Evolutionary conservation across 257 asterid genomes (phyloP), one percentile per base, ranked within the genome.

Genomic region (Pogostemon cablin): DNA sequence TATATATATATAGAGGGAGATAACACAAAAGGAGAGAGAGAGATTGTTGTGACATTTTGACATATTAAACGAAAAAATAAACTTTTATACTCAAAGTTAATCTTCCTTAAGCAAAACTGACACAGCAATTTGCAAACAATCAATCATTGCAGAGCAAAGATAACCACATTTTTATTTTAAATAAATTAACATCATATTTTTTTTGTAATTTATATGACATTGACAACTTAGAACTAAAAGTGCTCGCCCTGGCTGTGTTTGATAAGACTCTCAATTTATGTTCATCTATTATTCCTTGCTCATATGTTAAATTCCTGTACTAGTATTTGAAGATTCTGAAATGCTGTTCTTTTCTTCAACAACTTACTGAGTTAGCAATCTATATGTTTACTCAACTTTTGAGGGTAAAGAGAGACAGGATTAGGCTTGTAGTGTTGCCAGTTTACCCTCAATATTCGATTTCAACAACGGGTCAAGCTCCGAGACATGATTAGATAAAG

Each of bases 371-470:
- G 15, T 38, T 4, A 49, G 20, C 25, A 17, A 50, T 48, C 59
- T 58, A 44, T 62, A 42, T 41, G 15, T 52, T 4, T 48, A 4
- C 66, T 61, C 34, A 5, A 7, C n/a, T n/a, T 75, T 75, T 68
- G 42, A 77, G 91, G 99, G 89, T 93, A 62, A 93, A 93, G 86
- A 81, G 86, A 74, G 99, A 93, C 54, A 77, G 80, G 72, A 86
- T 93, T 74, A 85, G 76, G 83, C 97, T 93, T 10, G 98, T 93
- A 5, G 96, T 93, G 49, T 85, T 93, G 74, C 99, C 99, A 11
- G 90, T 91, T 20, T 93, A 93, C 77, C 98, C 99, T 81, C 99
- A 93, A 44, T 93, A 87, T 76, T 93, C 97, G 58, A 89, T 93
- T 72, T 93, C 99, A 37, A 93, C 99, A 8, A 90, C 99, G 12